Conservation (phyloP, 108 stramenopile species). For the Epithemia pelagica region DNA sequence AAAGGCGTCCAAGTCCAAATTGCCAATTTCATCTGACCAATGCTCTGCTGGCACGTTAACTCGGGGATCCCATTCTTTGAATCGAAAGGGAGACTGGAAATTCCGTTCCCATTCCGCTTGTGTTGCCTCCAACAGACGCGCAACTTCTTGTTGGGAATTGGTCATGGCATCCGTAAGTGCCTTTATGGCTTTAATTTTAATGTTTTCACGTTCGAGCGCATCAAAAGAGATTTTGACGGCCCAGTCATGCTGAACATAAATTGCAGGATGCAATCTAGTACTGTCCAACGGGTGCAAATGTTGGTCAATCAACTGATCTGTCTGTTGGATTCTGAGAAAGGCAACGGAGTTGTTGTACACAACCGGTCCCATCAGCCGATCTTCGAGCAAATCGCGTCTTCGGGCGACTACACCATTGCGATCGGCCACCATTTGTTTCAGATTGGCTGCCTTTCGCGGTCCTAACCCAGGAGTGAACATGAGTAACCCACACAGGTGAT, state of each 20-base stretch:
- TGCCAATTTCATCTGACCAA: constrained; percentile 85
- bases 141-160: constrained; percentile 68
- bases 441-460: constrained; percentile 85
- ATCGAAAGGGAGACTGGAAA: constrained; percentile 69
- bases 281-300: constrained; percentile 80
- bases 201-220: constrained; percentile 55
- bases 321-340: constrained; percentile 72
- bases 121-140: constrained; percentile 64
- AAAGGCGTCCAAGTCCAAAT: constrained; percentile 81
- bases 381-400: constrained; percentile 53
- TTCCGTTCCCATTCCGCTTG: constrained; percentile 74
- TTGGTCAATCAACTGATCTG: constrained; percentile 49
- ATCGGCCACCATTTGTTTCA: constrained; percentile 59
- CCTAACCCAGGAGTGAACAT: constrained; percentile 93
- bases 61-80: constrained; percentile 67
- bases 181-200: constrained; percentile 45
- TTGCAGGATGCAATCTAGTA: constrained; percentile 86
- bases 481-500: constrained; percentile 70
- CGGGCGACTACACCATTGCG: constrained; percentile 56
- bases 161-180: constrained; percentile 78
- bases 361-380: constrained; percentile 65
- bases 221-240: constrained; percentile 81
- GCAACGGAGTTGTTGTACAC: constrained; percentile 91
- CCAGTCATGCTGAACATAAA: constrained; percentile 77
- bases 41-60: constrained; percentile 60